These are phyloP conservation scores for Chlorella sp. DNA, from an alignment of 139 green algal genomes.

Conservation along the genomic window DNA sequence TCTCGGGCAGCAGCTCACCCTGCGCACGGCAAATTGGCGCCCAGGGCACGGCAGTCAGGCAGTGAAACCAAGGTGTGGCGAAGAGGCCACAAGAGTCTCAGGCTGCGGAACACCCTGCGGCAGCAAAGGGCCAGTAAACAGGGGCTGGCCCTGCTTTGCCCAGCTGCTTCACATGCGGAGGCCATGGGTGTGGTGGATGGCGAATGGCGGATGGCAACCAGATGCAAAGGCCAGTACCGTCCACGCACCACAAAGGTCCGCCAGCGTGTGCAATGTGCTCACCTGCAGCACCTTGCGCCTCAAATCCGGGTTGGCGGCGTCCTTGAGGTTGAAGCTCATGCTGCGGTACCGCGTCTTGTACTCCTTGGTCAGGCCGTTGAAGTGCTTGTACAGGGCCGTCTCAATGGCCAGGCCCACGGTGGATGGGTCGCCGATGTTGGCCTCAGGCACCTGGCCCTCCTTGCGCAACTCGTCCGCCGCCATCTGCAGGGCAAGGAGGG, in stretches of 20 bases:
- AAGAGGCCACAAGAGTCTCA: neutral
- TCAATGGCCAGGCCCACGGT: constrained; percentile 37
- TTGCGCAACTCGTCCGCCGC: constrained; percentile 15
- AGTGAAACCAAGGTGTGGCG: too few species aligned
- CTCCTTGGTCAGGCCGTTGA: constrained; percentile 50
- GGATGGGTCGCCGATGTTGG: neutral
- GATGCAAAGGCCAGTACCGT: too few species aligned
- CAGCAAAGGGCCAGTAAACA: neutral
- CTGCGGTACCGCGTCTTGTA: constrained; percentile 83
- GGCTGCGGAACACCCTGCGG: neutral
- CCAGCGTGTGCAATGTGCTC: too few species aligned
- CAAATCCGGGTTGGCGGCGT: constrained; percentile 66
- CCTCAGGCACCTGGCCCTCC: constrained; percentile 7
- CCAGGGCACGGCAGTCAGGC: neutral
- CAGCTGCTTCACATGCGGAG: too few species aligned
- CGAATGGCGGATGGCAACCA: too few species aligned
- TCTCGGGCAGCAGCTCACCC: constrained; percentile 25
- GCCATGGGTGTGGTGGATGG: too few species aligned
- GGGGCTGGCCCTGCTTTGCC: too few species aligned
- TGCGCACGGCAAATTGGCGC: too few species aligned
- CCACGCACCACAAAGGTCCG: too few species aligned
- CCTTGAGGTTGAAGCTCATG: constrained; percentile 83
- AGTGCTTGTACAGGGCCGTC: constrained; percentile 33
- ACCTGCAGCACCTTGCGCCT: constrained; percentile 48
- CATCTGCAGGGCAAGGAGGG: constrained; percentile 15